Conservation (phyloP, 108 stramenopile species). For the Poteriospumella lacustris region DNA sequence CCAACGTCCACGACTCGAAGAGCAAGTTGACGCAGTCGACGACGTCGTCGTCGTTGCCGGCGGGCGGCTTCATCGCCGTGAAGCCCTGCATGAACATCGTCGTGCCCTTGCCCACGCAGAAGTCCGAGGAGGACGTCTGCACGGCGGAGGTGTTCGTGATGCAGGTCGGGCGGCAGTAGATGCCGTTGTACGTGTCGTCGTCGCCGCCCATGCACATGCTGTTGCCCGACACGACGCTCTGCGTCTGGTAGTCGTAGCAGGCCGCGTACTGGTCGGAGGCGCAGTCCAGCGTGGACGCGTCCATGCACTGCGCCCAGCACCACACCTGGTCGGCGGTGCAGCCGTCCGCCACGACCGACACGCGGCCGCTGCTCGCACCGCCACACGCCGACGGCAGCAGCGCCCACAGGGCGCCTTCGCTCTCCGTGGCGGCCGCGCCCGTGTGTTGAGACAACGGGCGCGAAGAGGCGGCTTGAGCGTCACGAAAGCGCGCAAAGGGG, state of each 20-base stretch:
- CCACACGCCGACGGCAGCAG: slow-evolving; percentile 15
- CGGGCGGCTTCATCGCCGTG: neutral
- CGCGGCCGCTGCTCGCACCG: neutral
- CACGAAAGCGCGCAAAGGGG: neutral
- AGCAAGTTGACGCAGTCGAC: slow-evolving; percentile 63
- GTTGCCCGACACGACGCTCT: neutral
- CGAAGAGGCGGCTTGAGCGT: neutral
- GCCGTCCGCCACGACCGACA: neutral
- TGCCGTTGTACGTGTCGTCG: neutral
- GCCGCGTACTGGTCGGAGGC: neutral
- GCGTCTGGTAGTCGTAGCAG: neutral
- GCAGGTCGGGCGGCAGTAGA: neutral
- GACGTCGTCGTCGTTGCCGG: slow-evolving; percentile 46
- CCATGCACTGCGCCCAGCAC: slow-evolving; percentile 32
- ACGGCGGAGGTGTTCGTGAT: neutral
- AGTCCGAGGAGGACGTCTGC: neutral
- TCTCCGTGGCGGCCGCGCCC: neutral
- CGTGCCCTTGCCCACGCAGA: slow-evolving; percentile 28
- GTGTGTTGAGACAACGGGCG: neutral
- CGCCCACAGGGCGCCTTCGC: neutral
- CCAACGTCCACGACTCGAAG: slow-evolving; percentile 62
- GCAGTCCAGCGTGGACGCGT: neutral
- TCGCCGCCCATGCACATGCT: neutral
- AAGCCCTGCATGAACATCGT: slow-evolving; percentile 39
- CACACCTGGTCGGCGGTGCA: neutral